phyloP scores from a whole-genome alignment of 495 filamentous ascomycete genomes.

The Podospora conica region DNA sequence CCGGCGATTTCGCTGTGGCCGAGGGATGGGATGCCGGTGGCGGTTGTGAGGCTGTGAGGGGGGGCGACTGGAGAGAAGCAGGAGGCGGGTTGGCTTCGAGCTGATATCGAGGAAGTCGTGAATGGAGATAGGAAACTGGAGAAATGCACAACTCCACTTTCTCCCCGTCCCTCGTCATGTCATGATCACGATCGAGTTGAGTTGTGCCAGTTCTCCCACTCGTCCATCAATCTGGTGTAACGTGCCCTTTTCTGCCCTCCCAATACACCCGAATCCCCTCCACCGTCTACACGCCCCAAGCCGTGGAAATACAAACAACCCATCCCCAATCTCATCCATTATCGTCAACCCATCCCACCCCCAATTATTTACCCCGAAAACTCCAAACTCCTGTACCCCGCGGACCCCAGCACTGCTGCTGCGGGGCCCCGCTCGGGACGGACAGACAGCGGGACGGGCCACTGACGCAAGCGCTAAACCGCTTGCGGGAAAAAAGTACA shows the following conservation, averaged over 20 bases:
- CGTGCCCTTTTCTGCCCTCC: no score
- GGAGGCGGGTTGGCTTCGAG: no score
- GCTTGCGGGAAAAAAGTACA: conserved; percentile 15
- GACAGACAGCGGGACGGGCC: neutral
- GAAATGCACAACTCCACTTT: no score
- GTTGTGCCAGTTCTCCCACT: no score
- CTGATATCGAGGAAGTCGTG: no score
- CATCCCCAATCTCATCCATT: neutral
- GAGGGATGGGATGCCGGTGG: conserved; percentile 16
- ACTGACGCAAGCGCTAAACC: conserved; percentile 3
- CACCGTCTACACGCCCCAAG: no score
- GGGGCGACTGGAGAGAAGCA: no score
- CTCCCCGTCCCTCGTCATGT: no score
- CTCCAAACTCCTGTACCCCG: neutral
- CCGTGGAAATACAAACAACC: neutral
- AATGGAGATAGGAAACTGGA: no score
- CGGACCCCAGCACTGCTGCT: neutral
- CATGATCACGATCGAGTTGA: no score
- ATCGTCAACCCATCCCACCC: neutral
- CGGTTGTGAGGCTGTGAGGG: conserved; percentile 16
- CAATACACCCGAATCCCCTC: neutral
- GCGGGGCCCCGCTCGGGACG: neutral
- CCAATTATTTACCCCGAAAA: neutral
- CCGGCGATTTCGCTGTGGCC: conserved; percentile 16
- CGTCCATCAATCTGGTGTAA: no score